Conservation (phyloP, 257 asterid genomes). For the Galeopsis tetrahit region DNA sequence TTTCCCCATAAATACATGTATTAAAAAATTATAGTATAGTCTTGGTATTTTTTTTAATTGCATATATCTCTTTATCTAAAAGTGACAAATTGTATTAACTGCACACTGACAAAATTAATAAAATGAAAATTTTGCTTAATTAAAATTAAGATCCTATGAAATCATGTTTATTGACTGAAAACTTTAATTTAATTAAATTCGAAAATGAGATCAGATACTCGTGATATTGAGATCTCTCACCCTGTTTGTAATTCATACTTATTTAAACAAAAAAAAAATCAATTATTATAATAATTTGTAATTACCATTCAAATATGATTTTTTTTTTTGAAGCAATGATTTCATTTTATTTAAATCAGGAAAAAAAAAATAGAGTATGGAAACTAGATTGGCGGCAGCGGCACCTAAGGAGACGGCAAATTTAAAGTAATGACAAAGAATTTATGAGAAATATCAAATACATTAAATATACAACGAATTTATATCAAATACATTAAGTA, state of each 20-base stretch:
- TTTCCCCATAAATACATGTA: neutral
- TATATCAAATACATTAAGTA: neutral
- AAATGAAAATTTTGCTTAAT: neutral
- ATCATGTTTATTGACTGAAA: too few species aligned
- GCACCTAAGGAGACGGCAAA: conserved; percentile 8
- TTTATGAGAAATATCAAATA: neutral
- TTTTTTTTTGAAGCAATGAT: neutral
- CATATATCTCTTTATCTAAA: neutral
- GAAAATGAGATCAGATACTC: neutral
- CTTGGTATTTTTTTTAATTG: neutral
- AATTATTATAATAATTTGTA: neutral
- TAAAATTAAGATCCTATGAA: neutral
- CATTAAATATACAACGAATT: neutral
- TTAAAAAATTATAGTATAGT: neutral
- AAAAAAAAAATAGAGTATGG: neutral
- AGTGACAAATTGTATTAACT: neutral
- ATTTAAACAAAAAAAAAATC: too few species aligned
- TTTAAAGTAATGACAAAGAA: neutral
- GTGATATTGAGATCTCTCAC: neutral
- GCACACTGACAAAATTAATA: neutral
- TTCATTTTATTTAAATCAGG: too few species aligned
- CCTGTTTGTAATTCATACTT: neutral
- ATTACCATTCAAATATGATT: neutral
- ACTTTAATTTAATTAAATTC: neutral
- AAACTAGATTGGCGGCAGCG: conserved; percentile 30